Evolutionary conservation across 2,329 filamentous ascomycete species (phyloP).

Genomic region (Colletotrichum sp.): DNA sequence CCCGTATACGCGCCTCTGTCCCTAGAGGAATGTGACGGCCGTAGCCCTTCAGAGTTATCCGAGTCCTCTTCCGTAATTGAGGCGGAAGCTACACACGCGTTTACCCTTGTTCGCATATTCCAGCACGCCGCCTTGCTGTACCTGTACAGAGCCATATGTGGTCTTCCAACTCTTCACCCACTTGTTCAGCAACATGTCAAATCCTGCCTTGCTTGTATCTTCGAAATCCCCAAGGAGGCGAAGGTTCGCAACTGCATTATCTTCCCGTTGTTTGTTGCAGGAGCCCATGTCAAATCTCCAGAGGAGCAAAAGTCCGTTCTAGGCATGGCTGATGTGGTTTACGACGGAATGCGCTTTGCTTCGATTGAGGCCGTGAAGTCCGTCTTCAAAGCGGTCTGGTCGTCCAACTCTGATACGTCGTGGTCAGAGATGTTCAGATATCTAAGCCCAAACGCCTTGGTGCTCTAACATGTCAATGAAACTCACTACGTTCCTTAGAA

Average conservation of each 20-base stretch:
- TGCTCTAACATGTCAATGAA: neutral
- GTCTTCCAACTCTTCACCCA: conserved; percentile 39
- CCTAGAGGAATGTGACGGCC: conserved; percentile 24
- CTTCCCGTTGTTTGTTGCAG: conserved; percentile 41
- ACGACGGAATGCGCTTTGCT: conserved; percentile 36
- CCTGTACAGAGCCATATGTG: conserved; percentile 36
- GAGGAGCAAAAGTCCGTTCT: conserved; percentile 31
- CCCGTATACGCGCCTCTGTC: conserved; percentile 31
- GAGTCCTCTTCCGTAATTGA: conserved; percentile 19
- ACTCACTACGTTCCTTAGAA: neutral
- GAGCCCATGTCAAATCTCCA: conserved; percentile 34
- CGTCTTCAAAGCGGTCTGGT: neutral
- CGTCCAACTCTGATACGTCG: neutral
- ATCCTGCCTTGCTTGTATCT: conserved; percentile 39
- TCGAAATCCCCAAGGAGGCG: conserved; percentile 37
- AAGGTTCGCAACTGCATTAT: conserved; percentile 44
- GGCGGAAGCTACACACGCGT: conserved; percentile 36
- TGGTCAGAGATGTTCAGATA: neutral
- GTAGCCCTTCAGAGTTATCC: neutral
- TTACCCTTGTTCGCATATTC: conserved; percentile 42
- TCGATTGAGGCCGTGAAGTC: conserved; percentile 36
- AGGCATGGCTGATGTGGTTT: conserved; percentile 25
- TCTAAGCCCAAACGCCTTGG: neutral
- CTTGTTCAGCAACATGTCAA: conserved; percentile 44
- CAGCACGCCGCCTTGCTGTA: conserved; percentile 41